Evolutionary conservation across 2,329 filamentous ascomycete species (phyloP), one percentile per base, ranked within the genome.

Genomic region (Colletotrichum higginsianum): DNA sequence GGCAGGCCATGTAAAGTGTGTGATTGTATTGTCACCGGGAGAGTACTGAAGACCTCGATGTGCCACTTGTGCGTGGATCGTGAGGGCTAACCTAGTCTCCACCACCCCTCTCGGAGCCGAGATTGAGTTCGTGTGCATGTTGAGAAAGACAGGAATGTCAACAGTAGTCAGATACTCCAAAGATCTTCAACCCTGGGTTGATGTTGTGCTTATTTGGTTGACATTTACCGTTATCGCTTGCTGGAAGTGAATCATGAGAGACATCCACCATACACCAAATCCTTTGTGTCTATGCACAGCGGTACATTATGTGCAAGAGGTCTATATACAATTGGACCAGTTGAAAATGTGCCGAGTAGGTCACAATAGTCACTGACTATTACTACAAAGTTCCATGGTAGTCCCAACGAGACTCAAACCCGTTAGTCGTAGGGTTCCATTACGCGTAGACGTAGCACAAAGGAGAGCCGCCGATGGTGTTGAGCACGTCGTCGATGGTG

Each of bases 381-480:
- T 5, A 23, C 12, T 44, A 16, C 15, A 11, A 16, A 44, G 16
- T 23, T 23, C 21, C 21, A 23, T 23, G 21, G 21, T 23, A 23
- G 21, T 4, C 42, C 42, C 12, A 16, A 16, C 21, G 38, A 8
- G 4, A 23, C 8, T 12, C 13, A 4, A 8, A 15, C 1, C 4
- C 2, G 15, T 4, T 9, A 1, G 1, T 2, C 4, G 8, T 1
- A 23, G 3, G 11, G 3, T 11, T 2, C 4, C 11, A 40, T 56
- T 73, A 77, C 5, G 58, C 55, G 38, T 79, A 82, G 47, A 81
- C 49, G 60, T 82, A 82, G 61, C 80, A 82, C 57, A 82, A 80
- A n/a, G 79, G 80, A 12, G 76, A 66, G 3, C 80, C 79, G 44
- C 75, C 64, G 9, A 68, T 52, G 1, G 80, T 81, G 69, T 76